Conservation (phyloP, 1,139 yeast species). For the Ogataea hybrid region DNA sequence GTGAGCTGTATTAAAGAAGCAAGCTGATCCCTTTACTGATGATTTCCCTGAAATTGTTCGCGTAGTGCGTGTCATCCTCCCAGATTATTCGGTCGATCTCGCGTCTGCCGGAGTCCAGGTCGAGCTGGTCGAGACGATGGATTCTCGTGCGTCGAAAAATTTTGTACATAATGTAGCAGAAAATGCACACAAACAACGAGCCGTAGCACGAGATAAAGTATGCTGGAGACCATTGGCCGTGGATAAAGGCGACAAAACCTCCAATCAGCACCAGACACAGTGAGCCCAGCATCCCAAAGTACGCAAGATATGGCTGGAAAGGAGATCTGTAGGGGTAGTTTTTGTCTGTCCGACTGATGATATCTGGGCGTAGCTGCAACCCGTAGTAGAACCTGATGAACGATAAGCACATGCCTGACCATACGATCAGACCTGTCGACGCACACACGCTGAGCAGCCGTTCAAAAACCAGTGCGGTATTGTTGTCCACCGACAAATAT, state of each 20-base stretch:
- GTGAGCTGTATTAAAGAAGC: conserved; percentile 16
- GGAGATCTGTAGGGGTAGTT: conserved; percentile 78
- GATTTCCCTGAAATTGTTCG: conserved; percentile 31
- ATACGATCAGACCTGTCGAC: conserved; percentile 68
- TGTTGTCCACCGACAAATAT: conserved; percentile 54
- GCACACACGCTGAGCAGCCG: conserved; percentile 64
- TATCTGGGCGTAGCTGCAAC: conserved; percentile 62
- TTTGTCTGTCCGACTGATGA: conserved; percentile 58
- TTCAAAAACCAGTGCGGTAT: conserved; percentile 65
- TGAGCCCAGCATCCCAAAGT: conserved; percentile 61
- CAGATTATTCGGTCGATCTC: conserved; percentile 69
- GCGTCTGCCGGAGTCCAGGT: conserved; percentile 75
- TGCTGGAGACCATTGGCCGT: conserved; percentile 59
- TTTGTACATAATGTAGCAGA: conserved; percentile 57
- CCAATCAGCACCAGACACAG: conserved; percentile 53
- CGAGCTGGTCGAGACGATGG: conserved; percentile 64
- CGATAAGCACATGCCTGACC: conserved; percentile 81
- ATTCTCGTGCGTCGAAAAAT: conserved; percentile 52
- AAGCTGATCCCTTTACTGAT: conserved; percentile 24
- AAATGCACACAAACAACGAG: conserved; percentile 51
- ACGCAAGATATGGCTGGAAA: conserved; percentile 73
- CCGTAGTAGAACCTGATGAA: conserved; percentile 72
- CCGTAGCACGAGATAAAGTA: conserved; percentile 71
- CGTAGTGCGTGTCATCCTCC: conserved; percentile 55
- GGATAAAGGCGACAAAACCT: conserved; percentile 69